Evolutionary conservation across 257 asterid genomes (phyloP).

Genomic region (Scutellaria barbata): DNA sequence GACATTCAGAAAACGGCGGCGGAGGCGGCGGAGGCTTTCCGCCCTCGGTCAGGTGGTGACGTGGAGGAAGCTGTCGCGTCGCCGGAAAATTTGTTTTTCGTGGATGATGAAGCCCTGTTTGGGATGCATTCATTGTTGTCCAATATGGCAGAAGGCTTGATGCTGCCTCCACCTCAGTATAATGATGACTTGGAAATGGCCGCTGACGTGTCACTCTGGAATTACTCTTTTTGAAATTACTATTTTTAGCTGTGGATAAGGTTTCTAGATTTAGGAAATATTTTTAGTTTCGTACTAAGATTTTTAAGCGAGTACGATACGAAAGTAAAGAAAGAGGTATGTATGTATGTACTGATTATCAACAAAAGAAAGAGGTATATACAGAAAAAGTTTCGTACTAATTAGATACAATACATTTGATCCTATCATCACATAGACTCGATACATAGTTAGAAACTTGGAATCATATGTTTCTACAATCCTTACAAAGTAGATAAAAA

Average conservation of each 20-base stretch:
- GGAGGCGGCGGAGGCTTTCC: conserved; percentile 61
- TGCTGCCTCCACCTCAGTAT: conserved; percentile 58
- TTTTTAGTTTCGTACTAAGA: neutral
- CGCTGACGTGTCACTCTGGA: conserved; percentile 44
- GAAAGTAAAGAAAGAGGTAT: neutral
- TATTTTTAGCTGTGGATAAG: neutral
- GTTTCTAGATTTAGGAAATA: neutral
- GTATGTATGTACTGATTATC: too few relatives aligned
- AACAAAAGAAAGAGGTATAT: neutral
- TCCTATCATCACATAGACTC: too few relatives aligned
- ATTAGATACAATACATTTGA: conserved; percentile 2
- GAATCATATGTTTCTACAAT: neutral
- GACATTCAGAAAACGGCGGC: conserved; percentile 66
- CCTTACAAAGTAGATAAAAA: neutral
- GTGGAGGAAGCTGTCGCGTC: conserved; percentile 2
- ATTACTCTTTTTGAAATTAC: conserved; percentile 36
- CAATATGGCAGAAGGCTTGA: conserved; percentile 60
- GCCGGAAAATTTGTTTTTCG: conserved; percentile 29
- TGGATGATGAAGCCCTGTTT: conserved; percentile 54
- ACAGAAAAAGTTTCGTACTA: neutral
- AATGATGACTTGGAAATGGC: conserved; percentile 39
- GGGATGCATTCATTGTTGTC: conserved; percentile 51
- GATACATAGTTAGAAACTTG: neutral
- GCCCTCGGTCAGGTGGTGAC: neutral
- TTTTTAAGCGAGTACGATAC: conserved; percentile 19